Evolutionary conservation across 1,284 basidiomycete genomes (phyloP).

Genomic region (Cryptococcus depauperatus): DNA sequence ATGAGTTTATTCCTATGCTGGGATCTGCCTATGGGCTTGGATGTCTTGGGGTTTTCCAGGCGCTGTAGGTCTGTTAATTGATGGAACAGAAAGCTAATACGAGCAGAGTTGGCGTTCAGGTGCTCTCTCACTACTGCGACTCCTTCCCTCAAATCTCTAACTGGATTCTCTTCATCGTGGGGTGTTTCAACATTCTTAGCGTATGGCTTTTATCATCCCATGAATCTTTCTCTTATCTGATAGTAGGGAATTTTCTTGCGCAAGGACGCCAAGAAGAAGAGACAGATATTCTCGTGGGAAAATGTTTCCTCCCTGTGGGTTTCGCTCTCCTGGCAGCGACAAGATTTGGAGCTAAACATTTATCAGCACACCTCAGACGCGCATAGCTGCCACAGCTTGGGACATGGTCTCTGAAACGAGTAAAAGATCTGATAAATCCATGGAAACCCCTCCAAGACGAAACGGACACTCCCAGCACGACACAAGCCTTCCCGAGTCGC

Average conservation of each 20-base stretch:
- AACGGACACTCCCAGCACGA: conserved; percentile 8
- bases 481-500: conserved; percentile 19
- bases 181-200: conserved; percentile 69
- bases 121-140: conserved; percentile 71
- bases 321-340: neutral
- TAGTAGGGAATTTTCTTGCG: conserved; percentile 41
- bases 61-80: conserved; percentile 51
- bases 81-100: no score
- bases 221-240: no score
- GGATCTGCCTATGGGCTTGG: conserved; percentile 71
- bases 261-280: conserved; percentile 29
- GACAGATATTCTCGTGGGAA: conserved; percentile 44
- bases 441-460: neutral
- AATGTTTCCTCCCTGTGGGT: conserved; percentile 39
- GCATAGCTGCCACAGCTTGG: conserved; percentile 39
- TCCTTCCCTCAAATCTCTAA: conserved; percentile 72
- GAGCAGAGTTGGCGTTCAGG: conserved; percentile 61
- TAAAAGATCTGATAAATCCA: neutral
- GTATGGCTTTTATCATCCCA: no score
- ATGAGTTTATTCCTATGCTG: conserved; percentile 75
- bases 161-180: conserved; percentile 76
- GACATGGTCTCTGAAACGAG: conserved; percentile 20
- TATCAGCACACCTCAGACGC: conserved; percentile 37
- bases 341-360: neutral
- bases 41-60: conserved; percentile 70